These are phyloP conservation scores for Penicillium sp. DNA, from an alignment of 2,329 filamentous ascomycete species.

Conservation along the genomic window DNA sequence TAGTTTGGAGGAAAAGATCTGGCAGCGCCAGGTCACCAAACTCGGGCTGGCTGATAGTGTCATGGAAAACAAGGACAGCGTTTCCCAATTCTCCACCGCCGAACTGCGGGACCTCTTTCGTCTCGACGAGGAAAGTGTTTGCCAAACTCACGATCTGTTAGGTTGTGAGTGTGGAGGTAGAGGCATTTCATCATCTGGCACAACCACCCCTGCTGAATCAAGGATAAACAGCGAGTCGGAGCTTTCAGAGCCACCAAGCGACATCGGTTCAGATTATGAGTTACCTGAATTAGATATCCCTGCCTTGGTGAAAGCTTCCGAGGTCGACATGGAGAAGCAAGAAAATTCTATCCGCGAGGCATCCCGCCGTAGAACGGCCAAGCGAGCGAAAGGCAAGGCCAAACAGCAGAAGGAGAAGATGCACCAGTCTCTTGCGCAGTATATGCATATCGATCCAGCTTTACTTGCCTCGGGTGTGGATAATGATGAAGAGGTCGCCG, in stretches of 20 bases:
- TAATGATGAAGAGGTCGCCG: slow-evolving; percentile 14
- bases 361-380: slow-evolving; percentile 5
- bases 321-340: slow-evolving; percentile 42
- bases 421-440: slow-evolving; percentile 48
- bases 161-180: slow-evolving; percentile 65
- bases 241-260: slow-evolving; percentile 15
- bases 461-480: slow-evolving; percentile 24
- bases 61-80: slow-evolving; percentile 66
- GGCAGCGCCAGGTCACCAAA: slow-evolving; percentile 73
- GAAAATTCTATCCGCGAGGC: slow-evolving; percentile 34
- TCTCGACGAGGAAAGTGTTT: slow-evolving; percentile 63
- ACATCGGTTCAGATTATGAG: slow-evolving; percentile 24
- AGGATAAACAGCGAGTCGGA: slow-evolving; percentile 14
- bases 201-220: slow-evolving; percentile 13
- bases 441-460: slow-evolving; percentile 47
- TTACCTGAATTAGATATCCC: slow-evolving; percentile 32
- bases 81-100: slow-evolving; percentile 66
- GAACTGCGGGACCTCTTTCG: slow-evolving; percentile 71
- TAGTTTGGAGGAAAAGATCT: slow-evolving; percentile 75
- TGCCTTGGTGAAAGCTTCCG: slow-evolving; percentile 45
- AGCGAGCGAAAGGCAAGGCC: slow-evolving; percentile 13
- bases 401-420: slow-evolving; percentile 41
- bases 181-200: slow-evolving; percentile 39
- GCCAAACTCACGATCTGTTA: slow-evolving; percentile 71
- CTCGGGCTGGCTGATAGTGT: slow-evolving; percentile 71